Base-by-base conservation (phyloP, 2,329 filamentous ascomycete species). In the Botrytis tulipae region DNA sequence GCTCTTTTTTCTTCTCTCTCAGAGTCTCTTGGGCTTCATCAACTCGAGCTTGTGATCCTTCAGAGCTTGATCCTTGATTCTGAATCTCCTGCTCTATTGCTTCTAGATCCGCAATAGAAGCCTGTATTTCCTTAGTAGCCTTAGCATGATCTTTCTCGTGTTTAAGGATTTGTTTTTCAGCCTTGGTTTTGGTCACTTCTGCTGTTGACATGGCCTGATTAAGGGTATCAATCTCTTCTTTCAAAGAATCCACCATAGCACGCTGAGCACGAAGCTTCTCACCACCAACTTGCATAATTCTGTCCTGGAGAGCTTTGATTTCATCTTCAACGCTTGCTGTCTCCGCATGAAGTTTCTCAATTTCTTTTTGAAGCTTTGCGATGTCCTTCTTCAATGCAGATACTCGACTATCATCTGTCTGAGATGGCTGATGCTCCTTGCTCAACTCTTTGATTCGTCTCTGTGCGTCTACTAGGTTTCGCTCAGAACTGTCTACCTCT, bases 251-350 rank as follows among this genome's bases (percentile, higher is more conserved):
- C 48, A 99, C 94, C 85, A 93, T 97, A 75, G 93, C 91, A 78
- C 96, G 95, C 81, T 99, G 95, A 29, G 91, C 89, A 72, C 96
- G 91, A 29, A 99, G 89, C 83, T 93, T 94, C 79, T 98, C 94
- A 83, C 96, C 96, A 80, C 96, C 96, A 76, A 97, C 92, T 82
- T 98, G 92, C 96, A 99, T 98, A 80, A 99, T 99, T 86, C 95
- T 97, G 86, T 96, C 92, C 81, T 99, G 95, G 1, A 99, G 86
- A 32, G 87, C 87, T 83, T 97, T 95, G 83, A 99, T 98, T 82
- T 98, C 96, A 40, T 91, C 91, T 81, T 99, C 96, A 14, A 97
- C 90, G 63, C 91, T 96, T 1, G 93, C 89, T n/a, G 93, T 98
- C 83, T 98, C 94, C 16, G 89, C 86, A 75, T 90, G 93, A 16